Base-by-base conservation (phyloP, 139 green algal genomes). In the Auxenochlorella pyrenoidosa region DNA sequence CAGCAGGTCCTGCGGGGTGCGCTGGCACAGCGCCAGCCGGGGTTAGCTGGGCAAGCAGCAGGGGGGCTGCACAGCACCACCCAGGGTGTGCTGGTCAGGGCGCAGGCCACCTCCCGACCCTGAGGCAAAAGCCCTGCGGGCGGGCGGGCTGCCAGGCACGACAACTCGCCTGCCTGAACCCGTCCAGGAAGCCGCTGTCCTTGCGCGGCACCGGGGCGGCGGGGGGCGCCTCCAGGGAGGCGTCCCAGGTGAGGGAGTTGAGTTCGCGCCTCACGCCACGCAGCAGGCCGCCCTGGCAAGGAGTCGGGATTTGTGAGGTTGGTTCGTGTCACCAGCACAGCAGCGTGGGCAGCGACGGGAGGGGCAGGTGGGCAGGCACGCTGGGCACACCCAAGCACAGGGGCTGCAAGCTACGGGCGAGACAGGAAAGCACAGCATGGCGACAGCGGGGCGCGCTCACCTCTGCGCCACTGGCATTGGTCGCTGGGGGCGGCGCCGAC, bases 221-320 rank as follows among this genome's bases (percentile, higher is more conserved):
- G 13, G 54, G 34, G 26, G 66, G 79, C 3, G 41, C 36, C 66
- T 83, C 79, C 43, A 90, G 36, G 51, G 41, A 85, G 36, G 87
- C 87, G 38, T 90, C 87, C 79, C 79, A 90, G 5, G 38, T 38
- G 21, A 84, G 79, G 24, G 36, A 60, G 59, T 73, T 58, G 79
- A 34, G 36, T 8, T 54, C 58, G 3, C 79, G 79, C 36, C 28
- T 38, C 36, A 84, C 79, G 38, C 79, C 79, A 3, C 28, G 58
- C 79, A 84, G 79, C 79, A 54, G 47, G 10, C 54, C 54, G 22
- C 28, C 28, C 79, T 84, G 79, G n/a, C 78, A 40, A 12, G n/a
- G n/a, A n/a, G n/a, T n/a, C n/a, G 32, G 70, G 36, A n/a, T 21
- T 16, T 65, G 75, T 24, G 26, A 3, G 41, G 73, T 41, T 32